phyloP scores from a whole-genome alignment of 805 yeast species.

The Torulaspora maleeae region DNA sequence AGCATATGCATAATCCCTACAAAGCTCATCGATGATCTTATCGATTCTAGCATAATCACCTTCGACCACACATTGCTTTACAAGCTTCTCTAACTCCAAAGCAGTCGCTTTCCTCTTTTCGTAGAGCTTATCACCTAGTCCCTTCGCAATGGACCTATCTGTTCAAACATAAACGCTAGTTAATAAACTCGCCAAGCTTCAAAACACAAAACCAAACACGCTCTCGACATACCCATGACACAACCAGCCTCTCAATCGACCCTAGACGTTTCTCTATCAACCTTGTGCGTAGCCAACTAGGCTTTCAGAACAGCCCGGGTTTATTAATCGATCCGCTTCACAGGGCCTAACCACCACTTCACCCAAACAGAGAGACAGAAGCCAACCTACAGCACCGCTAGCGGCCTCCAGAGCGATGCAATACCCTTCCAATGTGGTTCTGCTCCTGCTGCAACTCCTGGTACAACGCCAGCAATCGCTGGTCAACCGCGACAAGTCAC shows the following conservation, averaged over 20 bases:
- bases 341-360: neutral
- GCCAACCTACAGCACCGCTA: neutral
- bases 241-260: neutral
- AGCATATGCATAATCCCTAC: slow-evolving; percentile 74
- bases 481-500: slow-evolving; percentile 19
- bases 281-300: neutral
- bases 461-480: slow-evolving; percentile 30
- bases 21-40: slow-evolving; percentile 63
- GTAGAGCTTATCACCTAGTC: slow-evolving; percentile 66
- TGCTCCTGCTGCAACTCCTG: slow-evolving; percentile 28
- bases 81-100: slow-evolving; percentile 68
- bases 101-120: slow-evolving; percentile 79
- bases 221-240: slow-evolving; percentile 1
- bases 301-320: neutral
- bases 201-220: neutral
- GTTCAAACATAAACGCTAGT: slow-evolving; percentile 3
- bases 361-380: neutral
- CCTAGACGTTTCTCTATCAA: neutral
- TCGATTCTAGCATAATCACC: slow-evolving; percentile 37
- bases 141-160: slow-evolving; percentile 64
- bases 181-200: neutral
- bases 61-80: slow-evolving; percentile 51
- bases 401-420: slow-evolving; percentile 7
- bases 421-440: slow-evolving; percentile 23
- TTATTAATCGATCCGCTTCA: neutral